Evolutionary conservation across 345 rosid genomes (phyloP).

Genomic region (Odontarrhena argentea): DNA sequence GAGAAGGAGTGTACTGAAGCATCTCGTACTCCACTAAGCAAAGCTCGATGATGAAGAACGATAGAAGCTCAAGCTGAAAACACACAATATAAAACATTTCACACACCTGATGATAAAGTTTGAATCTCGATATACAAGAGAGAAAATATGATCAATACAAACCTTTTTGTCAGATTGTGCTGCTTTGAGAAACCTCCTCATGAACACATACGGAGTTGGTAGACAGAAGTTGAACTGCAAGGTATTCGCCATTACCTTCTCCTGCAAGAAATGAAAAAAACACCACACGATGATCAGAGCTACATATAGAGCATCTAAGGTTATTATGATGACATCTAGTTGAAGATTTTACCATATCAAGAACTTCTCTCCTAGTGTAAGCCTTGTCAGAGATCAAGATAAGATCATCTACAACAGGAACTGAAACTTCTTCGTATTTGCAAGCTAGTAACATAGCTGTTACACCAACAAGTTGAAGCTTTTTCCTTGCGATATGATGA

Average conservation of each 20-base stretch:
- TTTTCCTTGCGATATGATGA: constrained; percentile 68
- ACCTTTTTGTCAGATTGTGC: constrained; percentile 90
- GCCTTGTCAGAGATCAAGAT: constrained; percentile 90
- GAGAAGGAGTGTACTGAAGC: constrained; percentile 63
- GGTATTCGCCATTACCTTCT: constrained; percentile 74
- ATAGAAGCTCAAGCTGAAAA: constrained; percentile 74
- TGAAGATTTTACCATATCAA: constrained; percentile 68
- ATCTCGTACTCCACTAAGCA: constrained; percentile 57
- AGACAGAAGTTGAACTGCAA: constrained; percentile 76
- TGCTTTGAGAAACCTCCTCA: constrained; percentile 91
- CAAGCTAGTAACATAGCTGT: constrained; percentile 97
- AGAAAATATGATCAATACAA: constrained; percentile 9
- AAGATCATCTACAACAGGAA: constrained; percentile 95
- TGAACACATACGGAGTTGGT: constrained; percentile 91
- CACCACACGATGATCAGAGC: background rate
- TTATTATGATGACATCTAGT: constrained; percentile 3
- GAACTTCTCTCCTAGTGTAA: constrained; percentile 78
- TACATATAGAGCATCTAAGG: background rate
- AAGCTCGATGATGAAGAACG: constrained; percentile 64
- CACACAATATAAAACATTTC: background rate
- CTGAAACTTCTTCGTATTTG: constrained; percentile 96
- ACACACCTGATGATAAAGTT: background rate
- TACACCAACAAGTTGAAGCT: constrained; percentile 92
- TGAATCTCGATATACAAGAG: constrained; percentile 5
- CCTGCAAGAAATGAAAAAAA: constrained; percentile 50